Conservation (phyloP, 306 rosid species). For the Ammopiptanthus mongolicus region DNA sequence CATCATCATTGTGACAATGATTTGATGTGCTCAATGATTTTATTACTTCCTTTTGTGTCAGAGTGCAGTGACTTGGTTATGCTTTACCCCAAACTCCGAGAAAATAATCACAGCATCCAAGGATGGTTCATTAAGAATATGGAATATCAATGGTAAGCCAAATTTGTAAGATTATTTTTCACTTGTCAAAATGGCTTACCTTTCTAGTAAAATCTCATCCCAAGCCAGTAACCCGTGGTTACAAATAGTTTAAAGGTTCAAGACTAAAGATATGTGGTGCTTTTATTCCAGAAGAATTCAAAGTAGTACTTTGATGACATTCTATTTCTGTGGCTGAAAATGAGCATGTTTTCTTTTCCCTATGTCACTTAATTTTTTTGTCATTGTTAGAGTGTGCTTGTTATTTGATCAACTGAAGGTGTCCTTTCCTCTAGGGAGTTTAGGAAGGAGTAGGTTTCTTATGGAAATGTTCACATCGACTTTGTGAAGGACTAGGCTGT, state of each 20-base stretch:
- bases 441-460: background rate
- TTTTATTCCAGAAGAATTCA: background rate
- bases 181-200: background rate
- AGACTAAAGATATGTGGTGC: background rate
- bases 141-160: conserved; percentile 92
- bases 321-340: conserved; percentile 7
- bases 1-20: background rate
- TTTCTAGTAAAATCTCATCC: background rate
- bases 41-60: conserved; percentile 28
- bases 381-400: background rate
- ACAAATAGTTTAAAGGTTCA: background rate
- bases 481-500: background rate
- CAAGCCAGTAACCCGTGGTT: background rate
- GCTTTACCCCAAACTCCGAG: conserved; percentile 84
- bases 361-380: background rate
- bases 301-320: background rate
- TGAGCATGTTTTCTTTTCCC: background rate
- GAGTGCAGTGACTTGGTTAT: conserved; percentile 99
- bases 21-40: conserved; percentile 8
- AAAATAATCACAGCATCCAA: conserved; percentile 91
- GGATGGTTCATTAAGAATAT: conserved; percentile 86
- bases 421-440: background rate
- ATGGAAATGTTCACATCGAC: background rate
- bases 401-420: conserved; percentile 6
- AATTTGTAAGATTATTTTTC: conserved; percentile 2